phyloP scores from a whole-genome alignment of 129 eudicot genomes.

The Chrysanthemum makinoi region DNA sequence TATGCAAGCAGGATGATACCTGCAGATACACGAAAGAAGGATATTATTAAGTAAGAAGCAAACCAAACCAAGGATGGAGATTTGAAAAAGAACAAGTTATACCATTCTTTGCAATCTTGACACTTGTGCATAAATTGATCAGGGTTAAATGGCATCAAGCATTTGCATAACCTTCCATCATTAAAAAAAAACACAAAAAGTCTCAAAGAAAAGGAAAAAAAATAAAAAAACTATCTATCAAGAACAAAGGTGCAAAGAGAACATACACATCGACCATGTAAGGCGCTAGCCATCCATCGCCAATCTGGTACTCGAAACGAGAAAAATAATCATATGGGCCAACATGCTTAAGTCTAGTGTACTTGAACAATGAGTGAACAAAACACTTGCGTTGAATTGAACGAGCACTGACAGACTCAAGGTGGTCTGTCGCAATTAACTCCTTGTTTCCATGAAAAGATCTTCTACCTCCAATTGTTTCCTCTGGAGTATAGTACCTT shows the following conservation, averaged over 20 bases:
- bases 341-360: constrained; percentile 63
- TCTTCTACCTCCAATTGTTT: constrained; percentile 64
- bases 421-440: constrained; percentile 57
- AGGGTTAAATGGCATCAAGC: constrained; percentile 67
- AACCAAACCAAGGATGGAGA: no score
- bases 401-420: constrained; percentile 56
- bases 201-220: no score
- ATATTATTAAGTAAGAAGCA: neutral
- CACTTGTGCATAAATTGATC: constrained; percentile 67
- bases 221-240: neutral
- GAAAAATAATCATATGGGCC: constrained; percentile 63
- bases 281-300: constrained; percentile 57
- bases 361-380: constrained; percentile 61
- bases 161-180: constrained; percentile 56
- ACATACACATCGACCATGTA: constrained; percentile 61
- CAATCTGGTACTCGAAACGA: constrained; percentile 64
- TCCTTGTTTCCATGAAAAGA: constrained; percentile 69
- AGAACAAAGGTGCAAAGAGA: neutral
- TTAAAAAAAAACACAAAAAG: no score
- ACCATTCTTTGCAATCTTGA: constrained; percentile 69
- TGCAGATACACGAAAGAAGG: constrained; percentile 18
- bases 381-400: constrained; percentile 59
- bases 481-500: constrained; percentile 76
- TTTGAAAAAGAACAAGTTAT: neutral
- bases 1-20: constrained; percentile 82